phyloP scores from a whole-genome alignment of 1,139 yeast species.

The Hanseniaspora gamundiae region DNA sequence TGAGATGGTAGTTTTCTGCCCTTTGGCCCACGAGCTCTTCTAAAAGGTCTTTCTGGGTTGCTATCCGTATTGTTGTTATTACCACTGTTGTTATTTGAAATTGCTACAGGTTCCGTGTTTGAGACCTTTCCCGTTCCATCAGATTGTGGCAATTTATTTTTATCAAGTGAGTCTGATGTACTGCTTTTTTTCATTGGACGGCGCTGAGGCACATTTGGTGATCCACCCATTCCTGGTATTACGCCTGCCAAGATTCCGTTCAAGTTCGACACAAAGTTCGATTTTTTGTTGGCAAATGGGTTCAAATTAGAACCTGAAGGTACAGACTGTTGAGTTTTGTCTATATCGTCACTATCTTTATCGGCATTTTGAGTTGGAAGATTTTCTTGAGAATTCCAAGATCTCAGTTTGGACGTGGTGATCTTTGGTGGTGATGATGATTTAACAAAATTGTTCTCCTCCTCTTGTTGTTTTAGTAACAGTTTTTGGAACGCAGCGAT shows the following conservation, averaged over 20 bases:
- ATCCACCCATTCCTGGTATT: constrained; percentile 15
- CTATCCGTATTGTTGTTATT: constrained; percentile 9
- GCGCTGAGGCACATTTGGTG: background rate
- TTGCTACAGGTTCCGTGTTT: no score
- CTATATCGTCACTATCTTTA: constrained; percentile 1
- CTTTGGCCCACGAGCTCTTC: constrained; percentile 64
- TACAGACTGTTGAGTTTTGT: no score
- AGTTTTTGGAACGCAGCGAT: constrained; percentile 73
- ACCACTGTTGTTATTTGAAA: constrained; percentile 3
- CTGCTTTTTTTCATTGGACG: constrained; percentile 6
- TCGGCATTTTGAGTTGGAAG: no score
- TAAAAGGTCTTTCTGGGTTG: constrained; percentile 26
- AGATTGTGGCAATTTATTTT: no score
- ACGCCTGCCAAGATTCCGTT: constrained; percentile 41
- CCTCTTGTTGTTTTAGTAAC: constrained; percentile 38
- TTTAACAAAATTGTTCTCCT: constrained; percentile 13
- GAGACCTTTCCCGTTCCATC: no score
- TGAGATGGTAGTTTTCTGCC: constrained; percentile 62
- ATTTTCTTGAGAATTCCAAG: constrained; percentile 6
- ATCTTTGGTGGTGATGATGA: constrained; percentile 10
- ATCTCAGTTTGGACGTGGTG: background rate
- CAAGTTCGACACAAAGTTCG: constrained; percentile 42
- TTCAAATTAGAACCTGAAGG: no score
- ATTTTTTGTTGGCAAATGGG: constrained; percentile 15
- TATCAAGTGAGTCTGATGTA: no score